phyloP scores from a whole-genome alignment of 176 grass and related monocot species.

The Oryza officinalis region DNA sequence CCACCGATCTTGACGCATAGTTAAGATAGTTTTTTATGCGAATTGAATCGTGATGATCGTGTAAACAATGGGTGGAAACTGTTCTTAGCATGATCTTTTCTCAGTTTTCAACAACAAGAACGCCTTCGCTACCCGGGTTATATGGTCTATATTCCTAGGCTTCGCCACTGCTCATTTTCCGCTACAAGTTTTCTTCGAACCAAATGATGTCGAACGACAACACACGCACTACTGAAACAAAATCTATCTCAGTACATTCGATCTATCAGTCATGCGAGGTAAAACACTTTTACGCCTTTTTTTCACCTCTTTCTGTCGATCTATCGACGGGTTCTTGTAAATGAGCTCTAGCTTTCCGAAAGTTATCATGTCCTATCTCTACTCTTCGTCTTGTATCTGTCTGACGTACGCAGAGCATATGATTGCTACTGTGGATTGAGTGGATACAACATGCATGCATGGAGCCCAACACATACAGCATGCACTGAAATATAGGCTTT shows the following conservation, averaged over 20 bases:
- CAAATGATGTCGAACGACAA: constrained; percentile 5
- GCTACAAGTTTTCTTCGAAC: background rate
- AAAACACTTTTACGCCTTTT: constrained; percentile 12
- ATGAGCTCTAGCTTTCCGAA: constrained; percentile 18
- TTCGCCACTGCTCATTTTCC: no score
- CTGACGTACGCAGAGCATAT: constrained; percentile 3
- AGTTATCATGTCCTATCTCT: constrained; percentile 44
- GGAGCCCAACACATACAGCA: background rate
- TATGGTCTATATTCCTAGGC: no score
- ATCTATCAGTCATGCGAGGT: constrained; percentile 24
- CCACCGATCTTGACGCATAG: no score
- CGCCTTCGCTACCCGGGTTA: no score
- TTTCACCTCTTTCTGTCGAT: background rate
- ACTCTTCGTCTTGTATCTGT: background rate
- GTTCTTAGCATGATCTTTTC: no score
- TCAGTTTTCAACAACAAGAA: no score
- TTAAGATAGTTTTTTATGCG: no score
- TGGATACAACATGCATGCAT: constrained; percentile 17
- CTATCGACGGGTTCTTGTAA: background rate
- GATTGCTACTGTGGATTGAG: background rate
- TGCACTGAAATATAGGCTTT: background rate
- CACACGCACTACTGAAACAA: background rate
- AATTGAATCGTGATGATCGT: no score
- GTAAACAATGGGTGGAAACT: no score
- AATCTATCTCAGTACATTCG: constrained; percentile 28